Percentiles rank a stretch among this genome's conserved stretches.
Evolutionary conservation across 306 rosid genomes (phyloP).

Genomic region (Gastrolobium bilobum): DNA sequence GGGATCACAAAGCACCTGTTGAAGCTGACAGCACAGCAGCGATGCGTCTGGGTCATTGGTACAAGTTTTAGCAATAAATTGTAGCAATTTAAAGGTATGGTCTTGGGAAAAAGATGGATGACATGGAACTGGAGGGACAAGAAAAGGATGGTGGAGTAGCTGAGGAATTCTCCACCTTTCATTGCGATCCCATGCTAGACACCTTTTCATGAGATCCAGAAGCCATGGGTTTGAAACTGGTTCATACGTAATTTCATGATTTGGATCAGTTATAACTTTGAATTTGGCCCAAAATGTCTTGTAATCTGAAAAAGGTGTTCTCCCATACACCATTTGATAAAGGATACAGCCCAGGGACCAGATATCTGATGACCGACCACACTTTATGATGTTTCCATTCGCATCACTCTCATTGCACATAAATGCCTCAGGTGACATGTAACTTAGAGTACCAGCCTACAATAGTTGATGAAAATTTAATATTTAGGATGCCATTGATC

Average conservation of each 20-base stretch:
- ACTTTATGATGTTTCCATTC: conserved; percentile 85
- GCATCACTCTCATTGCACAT: conserved; percentile 94
- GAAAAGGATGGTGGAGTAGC: conserved; percentile 90
- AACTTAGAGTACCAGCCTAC: conserved; percentile 94
- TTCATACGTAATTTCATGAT: conserved; percentile 74
- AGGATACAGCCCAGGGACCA: conserved; percentile 99
- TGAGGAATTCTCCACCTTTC: conserved; percentile 96
- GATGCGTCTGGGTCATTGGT: conserved; percentile 61
- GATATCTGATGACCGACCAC: conserved; percentile 95
- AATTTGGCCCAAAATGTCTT: conserved; percentile 96
- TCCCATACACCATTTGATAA: conserved; percentile 96
- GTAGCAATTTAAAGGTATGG: conserved; percentile 67
- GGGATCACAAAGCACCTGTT: conserved; percentile 63
- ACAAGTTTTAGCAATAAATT: conserved; percentile 66
- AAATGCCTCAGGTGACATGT: conserved; percentile 99
- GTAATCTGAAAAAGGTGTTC: conserved; percentile 91
- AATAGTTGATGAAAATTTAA: conserved; percentile 28
- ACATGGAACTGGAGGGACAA: conserved; percentile 77
- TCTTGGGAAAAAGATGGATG: conserved; percentile 51
- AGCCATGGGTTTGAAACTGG: conserved; percentile 89
- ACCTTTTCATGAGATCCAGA: conserved; percentile 89
- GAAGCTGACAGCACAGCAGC: conserved; percentile 69
- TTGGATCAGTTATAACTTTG: conserved; percentile 92
- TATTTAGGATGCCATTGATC: conserved; percentile 18
- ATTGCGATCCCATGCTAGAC: conserved; percentile 94